Base-by-base conservation (phyloP, 495 filamentous ascomycete genomes). In the Penicillium subrubescens region DNA sequence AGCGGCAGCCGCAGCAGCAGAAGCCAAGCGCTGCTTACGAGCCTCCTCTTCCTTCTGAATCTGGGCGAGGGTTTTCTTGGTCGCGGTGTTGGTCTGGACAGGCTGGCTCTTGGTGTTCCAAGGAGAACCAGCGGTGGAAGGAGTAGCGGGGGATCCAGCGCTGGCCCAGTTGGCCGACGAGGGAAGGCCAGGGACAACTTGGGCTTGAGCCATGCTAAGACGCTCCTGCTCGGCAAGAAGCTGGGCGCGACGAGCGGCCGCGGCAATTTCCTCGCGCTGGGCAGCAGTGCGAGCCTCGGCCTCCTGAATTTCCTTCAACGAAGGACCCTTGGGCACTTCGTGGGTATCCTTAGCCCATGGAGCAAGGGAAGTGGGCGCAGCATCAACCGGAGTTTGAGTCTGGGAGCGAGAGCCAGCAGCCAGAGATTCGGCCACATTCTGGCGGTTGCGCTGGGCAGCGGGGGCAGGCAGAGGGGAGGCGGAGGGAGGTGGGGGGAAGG, bases 31-130 rank as follows among this genome's bases (percentile, higher is more conserved):
- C 67, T 89, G 88, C 83, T 98, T 97, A 56, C 93, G 91, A 31
- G 84, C 83, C 72, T 98, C 95, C 68, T 99, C 95, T 79, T 99
- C 95, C 70, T 94, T 93, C 73, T 98, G 95, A 63, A 98, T 98
- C 62, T 98, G 94, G 54, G 92, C 91, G 34, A 98, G 83, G 0
- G 94, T 97, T 84, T 97, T 98, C 83, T 94, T 94, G 34, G 86
- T 78, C 25, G 81, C 72, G 19, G 82, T 72, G 11, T 68, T 70
- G 19, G 82, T 69, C 6, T 77, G 75, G 15, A 83, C 75, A 44
- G 83, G 70, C 12, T 76, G 77, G 64, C 71, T 73, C 80, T 83
- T 94, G 75, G 78, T 88, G 73, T 79, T 86, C 91, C 91, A 94
- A 0, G 84, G 81, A 0, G 87, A 88, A 44, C 74, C 79, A 29